Percentiles rank a stretch among this genome's conserved stretches.
These are phyloP conservation scores for Colletotrichum sp. DNA, from an alignment of 2,329 filamentous ascomycete species.

Conservation along the genomic window DNA sequence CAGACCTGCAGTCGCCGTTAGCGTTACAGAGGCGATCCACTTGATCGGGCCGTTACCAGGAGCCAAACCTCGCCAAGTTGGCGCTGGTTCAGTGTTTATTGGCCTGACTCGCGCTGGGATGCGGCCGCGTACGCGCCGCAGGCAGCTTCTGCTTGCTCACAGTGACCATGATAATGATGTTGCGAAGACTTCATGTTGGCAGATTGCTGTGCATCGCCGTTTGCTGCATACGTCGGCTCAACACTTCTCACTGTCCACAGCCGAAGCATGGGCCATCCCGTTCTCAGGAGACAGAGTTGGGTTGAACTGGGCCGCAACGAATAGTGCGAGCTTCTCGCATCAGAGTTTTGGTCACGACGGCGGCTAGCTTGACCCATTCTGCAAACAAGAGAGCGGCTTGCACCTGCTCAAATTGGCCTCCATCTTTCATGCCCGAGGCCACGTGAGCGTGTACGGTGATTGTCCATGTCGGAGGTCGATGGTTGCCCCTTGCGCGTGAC, in stretches of 20 bases:
- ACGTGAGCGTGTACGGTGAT: background rate
- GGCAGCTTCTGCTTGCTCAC: background rate
- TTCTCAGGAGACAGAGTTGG: background rate
- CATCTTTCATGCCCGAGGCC: background rate
- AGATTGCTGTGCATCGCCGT: background rate
- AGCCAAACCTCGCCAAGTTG: background rate
- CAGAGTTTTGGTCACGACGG: background rate
- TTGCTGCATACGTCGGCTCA: background rate
- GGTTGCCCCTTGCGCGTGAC: background rate
- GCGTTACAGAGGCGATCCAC: background rate
- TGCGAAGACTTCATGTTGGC: background rate
- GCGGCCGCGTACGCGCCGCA: background rate
- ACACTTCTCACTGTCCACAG: background rate
- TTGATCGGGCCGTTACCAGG: slow-evolving; percentile 5
- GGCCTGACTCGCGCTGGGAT: slow-evolving; percentile 2
- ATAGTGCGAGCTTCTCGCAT: background rate
- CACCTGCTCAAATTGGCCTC: background rate
- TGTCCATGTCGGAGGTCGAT: background rate
- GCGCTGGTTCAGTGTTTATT: background rate
- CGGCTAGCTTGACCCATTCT: background rate
- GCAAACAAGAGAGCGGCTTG: background rate
- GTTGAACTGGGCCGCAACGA: background rate
- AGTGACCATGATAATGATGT: background rate
- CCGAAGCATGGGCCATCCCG: background rate
- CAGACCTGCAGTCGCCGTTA: background rate